Percentiles rank a stretch among this genome's conserved stretches.
These are phyloP conservation scores for Neoscytalidium dimidiatum DNA, from an alignment of 2,329 filamentous ascomycete genomes.

Conservation along the genomic window DNA sequence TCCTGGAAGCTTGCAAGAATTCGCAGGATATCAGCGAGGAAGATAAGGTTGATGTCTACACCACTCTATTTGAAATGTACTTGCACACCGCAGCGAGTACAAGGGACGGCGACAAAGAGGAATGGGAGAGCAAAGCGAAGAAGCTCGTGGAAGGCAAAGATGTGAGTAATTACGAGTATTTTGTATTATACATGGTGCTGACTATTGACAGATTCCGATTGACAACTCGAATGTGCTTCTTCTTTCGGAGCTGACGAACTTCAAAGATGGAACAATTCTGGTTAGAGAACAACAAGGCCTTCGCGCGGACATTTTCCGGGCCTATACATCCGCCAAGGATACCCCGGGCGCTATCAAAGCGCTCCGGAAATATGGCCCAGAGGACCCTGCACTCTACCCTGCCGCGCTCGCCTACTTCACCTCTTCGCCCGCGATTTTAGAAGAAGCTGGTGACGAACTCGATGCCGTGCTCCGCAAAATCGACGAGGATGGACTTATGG, in stretches of 20 bases:
- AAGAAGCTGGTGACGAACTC: conserved; percentile 85
- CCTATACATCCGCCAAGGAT: conserved; percentile 89
- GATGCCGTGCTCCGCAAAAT: conserved; percentile 80
- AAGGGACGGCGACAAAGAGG: conserved; percentile 68
- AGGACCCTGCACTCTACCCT: conserved; percentile 89
- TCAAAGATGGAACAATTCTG: conserved; percentile 84
- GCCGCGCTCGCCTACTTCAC: conserved; percentile 93
- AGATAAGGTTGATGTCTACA: conserved; percentile 85
- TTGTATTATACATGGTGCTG: background rate
- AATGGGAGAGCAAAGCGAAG: conserved; percentile 91
- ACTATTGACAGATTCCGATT: conserved; percentile 62
- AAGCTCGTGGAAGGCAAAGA: conserved; percentile 79
- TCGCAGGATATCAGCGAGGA: conserved; percentile 69
- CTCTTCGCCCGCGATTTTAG: conserved; percentile 75
- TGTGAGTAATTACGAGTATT: conserved; percentile 41
- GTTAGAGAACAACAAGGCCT: conserved; percentile 93
- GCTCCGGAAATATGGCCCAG: conserved; percentile 84
- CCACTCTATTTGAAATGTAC: conserved; percentile 97
- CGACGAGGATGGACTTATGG: conserved; percentile 88
- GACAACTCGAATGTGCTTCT: conserved; percentile 93
- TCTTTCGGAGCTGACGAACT: conserved; percentile 87
- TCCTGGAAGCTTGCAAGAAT: conserved; percentile 83
- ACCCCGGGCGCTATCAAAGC: conserved; percentile 88
- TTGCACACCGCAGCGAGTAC: conserved; percentile 81
- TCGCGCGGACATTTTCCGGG: conserved; percentile 93